A percentile compares a stretch with the other conserved stretches of the same genome.
Conservation (phyloP, 2,329 filamentous ascomycete species). For the Tolypocladium tropicale region DNA sequence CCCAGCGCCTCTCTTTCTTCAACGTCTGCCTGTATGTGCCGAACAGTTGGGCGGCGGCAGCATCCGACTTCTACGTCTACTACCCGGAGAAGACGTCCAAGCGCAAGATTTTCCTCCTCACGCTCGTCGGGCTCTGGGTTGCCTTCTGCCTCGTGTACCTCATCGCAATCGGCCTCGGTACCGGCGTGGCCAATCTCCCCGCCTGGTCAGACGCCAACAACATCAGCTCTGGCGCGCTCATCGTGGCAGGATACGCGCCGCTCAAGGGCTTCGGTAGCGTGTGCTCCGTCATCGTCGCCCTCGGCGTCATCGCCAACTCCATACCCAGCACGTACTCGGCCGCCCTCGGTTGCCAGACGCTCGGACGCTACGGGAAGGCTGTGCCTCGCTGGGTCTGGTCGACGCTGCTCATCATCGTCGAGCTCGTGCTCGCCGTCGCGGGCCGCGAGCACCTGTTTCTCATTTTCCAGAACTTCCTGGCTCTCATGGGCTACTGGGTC, state of each 20-base stretch:
- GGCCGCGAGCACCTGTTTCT: constrained; percentile 43
- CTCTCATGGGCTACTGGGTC: constrained; percentile 45
- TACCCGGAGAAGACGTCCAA: constrained; percentile 53
- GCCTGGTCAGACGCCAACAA: constrained; percentile 42
- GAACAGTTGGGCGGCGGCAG: constrained; percentile 56
- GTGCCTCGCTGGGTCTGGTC: constrained; percentile 46
- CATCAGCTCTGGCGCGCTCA: constrained; percentile 42
- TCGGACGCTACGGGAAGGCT: constrained; percentile 40
- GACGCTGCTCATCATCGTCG: constrained; percentile 39
- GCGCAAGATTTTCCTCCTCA: constrained; percentile 55
- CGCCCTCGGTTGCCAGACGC: constrained; percentile 48
- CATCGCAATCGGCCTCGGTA: constrained; percentile 40
- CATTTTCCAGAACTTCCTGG: constrained; percentile 42
- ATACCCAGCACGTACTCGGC: constrained; percentile 46
- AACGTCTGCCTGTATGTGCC: constrained; percentile 49
- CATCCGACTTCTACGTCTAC: constrained; percentile 74
- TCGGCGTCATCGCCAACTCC: constrained; percentile 45
- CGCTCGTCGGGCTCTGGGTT: constrained; percentile 54
- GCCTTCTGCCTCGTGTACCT: constrained; percentile 59
- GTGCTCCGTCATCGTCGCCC: constrained; percentile 42
- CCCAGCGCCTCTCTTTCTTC: constrained; percentile 51
- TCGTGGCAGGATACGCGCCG: constrained; percentile 43
- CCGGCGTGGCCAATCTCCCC: constrained; percentile 37
- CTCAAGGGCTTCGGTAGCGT: constrained; percentile 47
- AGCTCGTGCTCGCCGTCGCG: constrained; percentile 44